Conservation (phyloP, 306 rosid species). For the Sphenostylis stenocarpa region DNA sequence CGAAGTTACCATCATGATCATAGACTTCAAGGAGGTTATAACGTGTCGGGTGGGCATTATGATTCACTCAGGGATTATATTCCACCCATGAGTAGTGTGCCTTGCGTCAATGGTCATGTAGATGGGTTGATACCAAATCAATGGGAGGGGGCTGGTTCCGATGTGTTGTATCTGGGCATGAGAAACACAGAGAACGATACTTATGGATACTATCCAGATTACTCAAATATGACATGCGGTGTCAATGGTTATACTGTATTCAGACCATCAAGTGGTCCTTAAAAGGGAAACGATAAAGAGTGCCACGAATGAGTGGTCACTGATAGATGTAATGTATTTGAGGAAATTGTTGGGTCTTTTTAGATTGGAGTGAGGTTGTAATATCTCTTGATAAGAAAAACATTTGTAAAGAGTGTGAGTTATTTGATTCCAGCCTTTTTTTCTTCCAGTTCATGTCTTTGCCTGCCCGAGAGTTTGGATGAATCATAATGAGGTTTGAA, state of each 20-base stretch:
- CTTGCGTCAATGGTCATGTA: slow-evolving; percentile 71
- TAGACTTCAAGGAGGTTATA: slow-evolving; percentile 59
- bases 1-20: slow-evolving; percentile 73
- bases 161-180: slow-evolving; percentile 59
- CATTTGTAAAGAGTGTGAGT: slow-evolving; percentile 71
- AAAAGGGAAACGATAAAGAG: slow-evolving; percentile 38
- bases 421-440: slow-evolving; percentile 47
- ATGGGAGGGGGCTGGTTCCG: slow-evolving; percentile 70
- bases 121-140: slow-evolving; percentile 75
- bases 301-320: slow-evolving; percentile 39
- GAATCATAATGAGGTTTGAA: neutral
- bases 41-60: slow-evolving; percentile 49
- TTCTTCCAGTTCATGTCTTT: slow-evolving; percentile 23
- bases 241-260: slow-evolving; percentile 74
- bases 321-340: slow-evolving; percentile 60
- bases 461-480: slow-evolving; percentile 33
- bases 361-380: slow-evolving; percentile 81
- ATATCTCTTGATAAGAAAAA: slow-evolving; percentile 69
- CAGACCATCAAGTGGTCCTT: slow-evolving; percentile 85
- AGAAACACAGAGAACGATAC: slow-evolving; percentile 55
- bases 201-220: slow-evolving; percentile 70
- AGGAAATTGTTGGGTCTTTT: slow-evolving; percentile 57
- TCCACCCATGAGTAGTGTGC: slow-evolving; percentile 47
- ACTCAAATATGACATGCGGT: slow-evolving; percentile 63
- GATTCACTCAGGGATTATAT: slow-evolving; percentile 60